Percentiles rank a stretch among this genome's conserved stretches.
Evolutionary conservation across 768 basidiomycete genomes (phyloP).

Genomic region (Saitozyma sp.): DNA sequence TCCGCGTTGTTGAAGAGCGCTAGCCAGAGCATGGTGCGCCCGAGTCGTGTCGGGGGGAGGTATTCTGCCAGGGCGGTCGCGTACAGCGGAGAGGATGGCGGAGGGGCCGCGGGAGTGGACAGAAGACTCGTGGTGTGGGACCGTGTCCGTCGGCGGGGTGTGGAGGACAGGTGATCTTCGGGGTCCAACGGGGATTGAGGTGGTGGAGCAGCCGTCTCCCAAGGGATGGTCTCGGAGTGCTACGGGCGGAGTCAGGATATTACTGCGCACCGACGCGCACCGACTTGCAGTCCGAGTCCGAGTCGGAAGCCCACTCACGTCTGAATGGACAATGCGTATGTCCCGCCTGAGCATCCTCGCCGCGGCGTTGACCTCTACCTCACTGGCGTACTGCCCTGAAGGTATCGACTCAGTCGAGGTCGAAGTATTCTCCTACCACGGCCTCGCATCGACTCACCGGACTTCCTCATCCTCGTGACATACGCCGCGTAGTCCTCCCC

Average conservation of each 20-base stretch:
- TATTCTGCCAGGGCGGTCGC: conserved; percentile 25
- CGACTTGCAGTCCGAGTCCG: background rate
- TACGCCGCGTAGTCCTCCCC: conserved; percentile 38
- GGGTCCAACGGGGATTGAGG: conserved; percentile 1
- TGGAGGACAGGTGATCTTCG: background rate
- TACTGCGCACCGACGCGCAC: no score
- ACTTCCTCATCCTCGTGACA: conserved; percentile 35
- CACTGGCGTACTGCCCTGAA: conserved; percentile 37
- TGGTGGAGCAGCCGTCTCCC: conserved; percentile 19
- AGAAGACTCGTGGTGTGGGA: conserved; percentile 21
- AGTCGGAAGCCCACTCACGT: conserved; percentile 14
- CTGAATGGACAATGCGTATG: conserved; percentile 41
- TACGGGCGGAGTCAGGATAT: conserved; percentile 7
- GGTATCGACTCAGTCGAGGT: no score
- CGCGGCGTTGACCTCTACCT: conserved; percentile 41
- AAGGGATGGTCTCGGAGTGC: conserved; percentile 44
- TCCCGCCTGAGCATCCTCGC: conserved; percentile 34
- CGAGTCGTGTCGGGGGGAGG: conserved; percentile 27
- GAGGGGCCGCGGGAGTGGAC: conserved; percentile 20
- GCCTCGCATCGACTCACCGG: conserved; percentile 19
- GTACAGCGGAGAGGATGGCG: conserved; percentile 24
- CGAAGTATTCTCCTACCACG: background rate
- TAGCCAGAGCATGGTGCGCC: conserved; percentile 42
- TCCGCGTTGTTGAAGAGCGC: conserved; percentile 44
- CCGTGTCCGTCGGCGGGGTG: conserved; percentile 13